phyloP scores from a whole-genome alignment of 192 early-diverging fungal genomes.

The Linnemannia elongata region DNA sequence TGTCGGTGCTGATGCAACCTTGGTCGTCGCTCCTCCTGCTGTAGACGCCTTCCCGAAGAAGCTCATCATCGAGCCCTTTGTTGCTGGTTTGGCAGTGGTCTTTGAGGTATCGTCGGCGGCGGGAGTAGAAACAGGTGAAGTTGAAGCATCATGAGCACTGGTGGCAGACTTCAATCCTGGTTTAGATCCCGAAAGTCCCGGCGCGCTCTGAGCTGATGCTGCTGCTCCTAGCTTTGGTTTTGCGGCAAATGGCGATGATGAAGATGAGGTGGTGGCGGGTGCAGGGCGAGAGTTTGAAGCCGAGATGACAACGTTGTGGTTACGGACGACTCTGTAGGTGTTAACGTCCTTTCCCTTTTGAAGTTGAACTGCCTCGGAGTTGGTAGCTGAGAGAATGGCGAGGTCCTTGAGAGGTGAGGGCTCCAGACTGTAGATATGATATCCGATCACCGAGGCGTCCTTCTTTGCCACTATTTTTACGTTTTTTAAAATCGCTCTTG shows the following conservation, averaged over 20 bases:
- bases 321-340: slow-evolving; percentile 27
- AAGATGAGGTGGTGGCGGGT: neutral
- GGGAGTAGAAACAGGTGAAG: neutral
- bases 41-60: slow-evolving; percentile 46
- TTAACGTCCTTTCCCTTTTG: slow-evolving; percentile 52
- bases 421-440: slow-evolving; percentile 51
- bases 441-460: slow-evolving; percentile 21
- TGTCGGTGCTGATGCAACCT: neutral
- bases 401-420: slow-evolving; percentile 40
- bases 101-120: slow-evolving; percentile 15
- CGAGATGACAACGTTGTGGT: slow-evolving; percentile 18
- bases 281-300: slow-evolving; percentile 8
- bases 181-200: neutral
- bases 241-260: neutral
- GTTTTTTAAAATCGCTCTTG: neutral
- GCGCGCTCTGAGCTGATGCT: neutral
- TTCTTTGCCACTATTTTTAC: slow-evolving; percentile 20
- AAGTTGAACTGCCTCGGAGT: slow-evolving; percentile 34
- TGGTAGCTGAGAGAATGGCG: slow-evolving; percentile 30
- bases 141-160: neutral
- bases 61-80: slow-evolving; percentile 34
- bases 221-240: neutral
- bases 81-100: neutral
- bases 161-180: neutral
- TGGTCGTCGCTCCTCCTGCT: neutral